These are phyloP conservation scores for Solanum appendiculatum DNA, from an alignment of 257 asterid genomes.

Conservation along the genomic window DNA sequence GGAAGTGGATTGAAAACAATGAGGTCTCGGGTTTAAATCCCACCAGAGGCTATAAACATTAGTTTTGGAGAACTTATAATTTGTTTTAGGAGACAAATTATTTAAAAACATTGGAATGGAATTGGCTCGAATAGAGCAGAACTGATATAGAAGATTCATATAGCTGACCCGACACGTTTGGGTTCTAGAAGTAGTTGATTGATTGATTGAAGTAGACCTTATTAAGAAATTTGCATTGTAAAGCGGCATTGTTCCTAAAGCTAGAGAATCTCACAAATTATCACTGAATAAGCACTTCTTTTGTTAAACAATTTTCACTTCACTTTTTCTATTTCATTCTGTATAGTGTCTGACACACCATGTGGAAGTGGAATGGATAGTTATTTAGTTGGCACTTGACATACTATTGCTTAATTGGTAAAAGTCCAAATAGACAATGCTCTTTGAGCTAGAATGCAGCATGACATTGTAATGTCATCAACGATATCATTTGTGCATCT, in stretches of 20 bases:
- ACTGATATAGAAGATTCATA: not conserved
- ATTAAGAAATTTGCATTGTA: not conserved
- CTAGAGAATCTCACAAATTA: not conserved
- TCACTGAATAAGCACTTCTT: not conserved
- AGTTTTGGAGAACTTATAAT: not conserved
- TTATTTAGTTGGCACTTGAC: not conserved
- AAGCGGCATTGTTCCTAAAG: not conserved
- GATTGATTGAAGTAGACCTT: not conserved
- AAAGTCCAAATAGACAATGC: not conserved
- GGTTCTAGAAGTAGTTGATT: not conserved
- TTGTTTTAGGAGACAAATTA: not conserved
- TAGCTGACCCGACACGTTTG: not conserved
- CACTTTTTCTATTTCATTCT: not conserved
- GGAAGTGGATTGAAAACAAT: not conserved
- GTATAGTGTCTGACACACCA: not conserved
- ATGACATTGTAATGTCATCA: not conserved
- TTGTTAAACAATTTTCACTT: not conserved
- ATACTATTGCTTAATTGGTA: not conserved
- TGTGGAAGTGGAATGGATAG: not conserved
- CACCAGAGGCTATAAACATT: not conserved
- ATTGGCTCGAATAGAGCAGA: not conserved
- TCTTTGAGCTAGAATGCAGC: not conserved
- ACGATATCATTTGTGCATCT: not conserved
- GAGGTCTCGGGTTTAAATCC: not conserved
- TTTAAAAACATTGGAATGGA: not conserved